Evolutionary conservation across 2,329 filamentous ascomycete species (phyloP), one percentile per base, ranked within the genome.

Genomic region (Hypomyces rosellus): DNA sequence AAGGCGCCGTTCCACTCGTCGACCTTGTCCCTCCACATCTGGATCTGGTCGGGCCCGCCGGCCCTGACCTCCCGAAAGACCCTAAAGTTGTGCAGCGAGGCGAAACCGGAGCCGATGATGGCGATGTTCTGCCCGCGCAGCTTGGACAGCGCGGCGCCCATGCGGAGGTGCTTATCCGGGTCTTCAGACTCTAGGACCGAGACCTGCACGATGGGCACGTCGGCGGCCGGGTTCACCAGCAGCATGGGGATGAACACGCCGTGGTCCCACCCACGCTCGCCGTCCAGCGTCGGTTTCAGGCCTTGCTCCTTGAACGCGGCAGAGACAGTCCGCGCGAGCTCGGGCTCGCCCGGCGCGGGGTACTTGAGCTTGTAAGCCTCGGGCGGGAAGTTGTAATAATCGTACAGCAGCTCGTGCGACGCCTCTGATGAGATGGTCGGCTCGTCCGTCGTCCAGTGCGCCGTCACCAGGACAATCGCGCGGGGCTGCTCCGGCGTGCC

Each of bases 211-310:
- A 82, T 69, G 44, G 80, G 79, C 2, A 79, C 61, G 50, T 72
- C 65, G 55, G 77, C 79, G 39, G 66, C 57, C 16, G 80, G 79
- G 50, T 75, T 64, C 57, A 78, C 73, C 40, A 82, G 75, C 42
- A 74, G 69, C 65, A 82, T 68, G 6, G 79, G 79, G 22, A 82
- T 64, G 61, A 82, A 82, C 51, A 82, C 77, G 65, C 79, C 80
- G 59, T 82, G 80, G 59, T 82, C 79, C 79, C 79, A 82, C 51
- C 74, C 67, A 38, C 74, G 69, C 50, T 63, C 46, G 13, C 48
- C 55, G 53, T 77, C 68, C 12, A 76, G 63, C 12, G 54, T 54
- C 2, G 70, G 64, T 13, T 63, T 55, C 0, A 82, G 61, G 0
- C 79, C 79, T n/a, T 70, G 69, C 2, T 62, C 64, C 14, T 67